These are phyloP conservation scores for Euclidium syriacum DNA, from an alignment of 345 rosid genomes.

Conservation along the genomic window DNA sequence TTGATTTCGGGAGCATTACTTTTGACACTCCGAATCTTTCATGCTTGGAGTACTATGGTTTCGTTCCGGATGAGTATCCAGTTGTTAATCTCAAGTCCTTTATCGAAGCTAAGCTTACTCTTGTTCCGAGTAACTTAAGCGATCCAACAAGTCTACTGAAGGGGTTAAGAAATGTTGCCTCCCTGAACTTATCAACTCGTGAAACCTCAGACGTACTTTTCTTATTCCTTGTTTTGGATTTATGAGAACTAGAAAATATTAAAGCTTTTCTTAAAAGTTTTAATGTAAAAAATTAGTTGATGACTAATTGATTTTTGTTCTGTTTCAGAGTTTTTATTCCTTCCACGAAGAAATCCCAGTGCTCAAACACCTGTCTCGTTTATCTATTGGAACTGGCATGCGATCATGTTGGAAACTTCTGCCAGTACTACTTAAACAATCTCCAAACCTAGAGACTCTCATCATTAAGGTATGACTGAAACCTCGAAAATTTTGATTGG, in stretches of 20 bases:
- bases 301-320: neutral
- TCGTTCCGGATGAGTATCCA: neutral
- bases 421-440: neutral
- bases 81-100: neutral
- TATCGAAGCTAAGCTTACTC: neutral
- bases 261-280: no score
- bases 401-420: neutral
- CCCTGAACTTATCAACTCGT: neutral
- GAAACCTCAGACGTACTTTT: neutral
- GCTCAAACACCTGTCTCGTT: neutral
- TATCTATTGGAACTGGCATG: neutral
- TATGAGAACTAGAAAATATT: no score
- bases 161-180: slow-evolving; percentile 1
- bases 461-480: neutral
- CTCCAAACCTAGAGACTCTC: neutral
- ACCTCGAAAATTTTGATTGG: no score
- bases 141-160: neutral
- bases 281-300: neutral
- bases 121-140: neutral
- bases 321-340: neutral
- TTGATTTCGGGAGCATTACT: neutral
- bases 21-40: neutral
- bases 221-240: no score
- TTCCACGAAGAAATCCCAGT: neutral
- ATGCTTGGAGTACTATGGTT: neutral